Percentiles rank a stretch among this genome's conserved stretches.
Evolutionary conservation across 371 early-diverging fungal species (phyloP).

Genomic region (Dichotomocladium elegans): DNA sequence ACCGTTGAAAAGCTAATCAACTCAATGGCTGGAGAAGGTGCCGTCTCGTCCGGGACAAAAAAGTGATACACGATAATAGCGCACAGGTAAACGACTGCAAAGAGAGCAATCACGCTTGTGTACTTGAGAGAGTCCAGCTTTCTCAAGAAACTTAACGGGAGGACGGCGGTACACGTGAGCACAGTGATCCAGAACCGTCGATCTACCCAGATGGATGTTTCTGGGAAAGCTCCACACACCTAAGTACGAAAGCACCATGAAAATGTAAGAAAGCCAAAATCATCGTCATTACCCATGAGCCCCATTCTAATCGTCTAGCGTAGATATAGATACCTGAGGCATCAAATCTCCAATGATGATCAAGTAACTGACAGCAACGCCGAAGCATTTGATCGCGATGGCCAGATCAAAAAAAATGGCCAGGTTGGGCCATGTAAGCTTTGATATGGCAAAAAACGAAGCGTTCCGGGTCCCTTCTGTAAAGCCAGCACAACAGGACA

Average conservation of each 20-base stretch:
- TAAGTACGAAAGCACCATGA: neutral
- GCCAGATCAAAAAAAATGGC: constrained; percentile 93
- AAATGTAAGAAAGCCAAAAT: too few relatives aligned
- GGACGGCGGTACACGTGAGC: constrained; percentile 59
- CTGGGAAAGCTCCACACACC: constrained; percentile 30
- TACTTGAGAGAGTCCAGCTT: constrained; percentile 92
- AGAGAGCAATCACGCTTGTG: constrained; percentile 88
- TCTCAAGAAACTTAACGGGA: constrained; percentile 78
- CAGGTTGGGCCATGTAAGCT: constrained; percentile 88
- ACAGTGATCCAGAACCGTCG: constrained; percentile 85
- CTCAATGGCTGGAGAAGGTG: constrained; percentile 41
- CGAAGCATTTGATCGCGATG: constrained; percentile 99
- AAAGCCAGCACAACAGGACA: constrained; percentile 68
- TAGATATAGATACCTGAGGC: constrained; percentile 62
- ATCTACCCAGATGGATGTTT: constrained; percentile 35
- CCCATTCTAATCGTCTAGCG: too few relatives aligned
- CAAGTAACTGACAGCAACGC: constrained; percentile 96
- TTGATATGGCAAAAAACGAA: constrained; percentile 87
- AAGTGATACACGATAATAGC: constrained; percentile 80
- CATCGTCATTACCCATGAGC: too few relatives aligned
- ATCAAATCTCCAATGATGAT: constrained; percentile 95
- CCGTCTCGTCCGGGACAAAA: constrained; percentile 43
- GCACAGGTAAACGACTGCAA: constrained; percentile 88
- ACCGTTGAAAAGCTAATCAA: constrained; percentile 51
- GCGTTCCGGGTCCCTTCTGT: constrained; percentile 71